Percentiles rank a stretch among this genome's conserved stretches.
Conservation (phyloP, 2,329 filamentous ascomycete genomes). For the Thelonectria blattea region DNA sequence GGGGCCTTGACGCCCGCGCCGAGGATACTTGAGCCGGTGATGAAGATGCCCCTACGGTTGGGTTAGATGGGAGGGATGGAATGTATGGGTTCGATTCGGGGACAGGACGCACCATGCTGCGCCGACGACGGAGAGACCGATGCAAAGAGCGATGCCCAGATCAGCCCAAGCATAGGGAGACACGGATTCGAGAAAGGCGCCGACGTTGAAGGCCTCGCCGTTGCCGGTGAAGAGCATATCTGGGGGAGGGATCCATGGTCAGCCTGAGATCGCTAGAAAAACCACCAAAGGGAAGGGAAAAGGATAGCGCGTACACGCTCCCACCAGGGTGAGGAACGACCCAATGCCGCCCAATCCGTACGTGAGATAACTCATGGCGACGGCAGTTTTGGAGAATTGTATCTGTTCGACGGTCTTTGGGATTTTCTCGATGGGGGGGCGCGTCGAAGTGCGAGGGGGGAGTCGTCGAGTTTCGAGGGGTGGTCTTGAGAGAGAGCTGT, state of each 20-base stretch:
- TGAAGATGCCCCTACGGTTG: conserved; percentile 87
- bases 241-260: conserved; percentile 47
- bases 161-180: conserved; percentile 95
- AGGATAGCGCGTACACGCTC: conserved; percentile 70
- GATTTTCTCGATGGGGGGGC: conserved; percentile 6
- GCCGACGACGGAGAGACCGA: conserved; percentile 93
- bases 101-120: conserved; percentile 84
- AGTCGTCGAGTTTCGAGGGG: conserved; percentile 15
- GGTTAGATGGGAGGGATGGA: conserved; percentile 34
- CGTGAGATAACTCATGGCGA: conserved; percentile 68
- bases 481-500: conserved; percentile 33
- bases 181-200: conserved; percentile 90
- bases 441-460: conserved; percentile 24
- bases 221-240: conserved; percentile 99
- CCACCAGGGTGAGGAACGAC: conserved; percentile 73
- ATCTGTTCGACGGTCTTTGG: conserved; percentile 30
- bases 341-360: conserved; percentile 74
- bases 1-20: conserved; percentile 96
- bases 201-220: conserved; percentile 96
- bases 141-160: conserved; percentile 90
- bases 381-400: conserved; percentile 32
- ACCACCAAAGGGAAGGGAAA: conserved; percentile 2
- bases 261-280: conserved; percentile 14
- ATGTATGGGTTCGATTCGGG: conserved; percentile 11
- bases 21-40: conserved; percentile 96